Base-by-base conservation (phyloP, 148 eudicot genomes). In the Nyssa sinensis region DNA sequence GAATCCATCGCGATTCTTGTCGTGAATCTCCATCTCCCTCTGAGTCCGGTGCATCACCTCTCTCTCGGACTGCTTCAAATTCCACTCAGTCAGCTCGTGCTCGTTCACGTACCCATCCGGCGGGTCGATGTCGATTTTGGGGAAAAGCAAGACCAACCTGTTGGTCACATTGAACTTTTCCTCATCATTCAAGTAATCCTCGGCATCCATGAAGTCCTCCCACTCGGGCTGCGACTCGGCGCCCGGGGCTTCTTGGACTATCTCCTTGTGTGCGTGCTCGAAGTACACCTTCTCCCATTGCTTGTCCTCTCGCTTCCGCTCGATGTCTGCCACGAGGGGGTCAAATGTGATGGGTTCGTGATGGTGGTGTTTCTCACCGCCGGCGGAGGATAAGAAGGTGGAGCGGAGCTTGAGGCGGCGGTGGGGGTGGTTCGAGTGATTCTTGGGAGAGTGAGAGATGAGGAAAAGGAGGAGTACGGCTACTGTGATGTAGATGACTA, bases 1-100 rank as follows among this genome's bases (percentile, higher is more conserved):
- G 35, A 85, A 83, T 5, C 97, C 97, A 73, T 95, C 99, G n/a
- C 75, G 85, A 64, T 95, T 88, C 86, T 86, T 95, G 73, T 95
- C 99, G 79, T 95, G 99, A 33, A 92, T 53, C 63, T 90, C 97
- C 94, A 95, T 81, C 65, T 95, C 99, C 77, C 97, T 83, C 55
- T 81, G 74, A 28, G 88, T 81, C 74, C 97, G 77, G 64, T 95
- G 97, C 81, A 88, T 21, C 11, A 89, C 91, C 74, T 90, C 97
- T 53, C 34, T 88, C 84, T 70, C 34, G 1, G 91, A 74, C 79
- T 86, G 89, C 77, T 71, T 72, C 69, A 83, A 25, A 72, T 82
- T 86, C 99, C 99, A 92, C 51, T 83, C 80, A n/a, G 87, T 86
- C 33, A 95, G 68, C 87, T 95, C 99, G 58, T 63, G 41, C 73